Percentiles rank a stretch among this genome's conserved stretches.
Conservation (phyloP, 805 yeast species). For the Saccharomycopsis javanensis region DNA sequence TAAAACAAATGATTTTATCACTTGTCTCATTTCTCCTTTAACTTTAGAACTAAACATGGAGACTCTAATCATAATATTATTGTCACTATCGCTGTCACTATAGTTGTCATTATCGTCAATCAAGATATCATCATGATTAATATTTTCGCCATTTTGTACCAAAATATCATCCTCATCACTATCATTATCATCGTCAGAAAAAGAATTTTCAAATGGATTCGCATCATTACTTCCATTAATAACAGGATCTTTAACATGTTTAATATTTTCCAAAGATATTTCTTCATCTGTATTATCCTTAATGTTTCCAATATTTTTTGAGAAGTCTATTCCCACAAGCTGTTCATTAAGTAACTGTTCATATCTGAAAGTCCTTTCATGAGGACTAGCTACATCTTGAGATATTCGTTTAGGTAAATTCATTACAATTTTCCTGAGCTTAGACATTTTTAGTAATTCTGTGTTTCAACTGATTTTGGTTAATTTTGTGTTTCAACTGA, state of each 20-base stretch:
- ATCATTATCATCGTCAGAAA: conserved; percentile 1
- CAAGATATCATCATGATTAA: background rate
- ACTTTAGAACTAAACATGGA: conserved; percentile 13
- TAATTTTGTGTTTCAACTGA: no score
- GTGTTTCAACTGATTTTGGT: background rate
- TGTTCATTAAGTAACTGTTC: conserved; percentile 10
- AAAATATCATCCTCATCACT: background rate
- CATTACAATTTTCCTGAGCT: background rate
- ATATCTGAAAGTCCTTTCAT: conserved; percentile 3
- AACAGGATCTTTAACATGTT: background rate
- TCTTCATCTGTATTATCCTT: conserved; percentile 1
- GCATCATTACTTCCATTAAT: background rate
- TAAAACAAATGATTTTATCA: conserved; percentile 11
- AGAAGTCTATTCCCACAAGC: conserved; percentile 1
- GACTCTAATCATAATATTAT: conserved; percentile 4
- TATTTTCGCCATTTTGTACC: background rate
- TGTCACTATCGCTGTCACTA: background rate
- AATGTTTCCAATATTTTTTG: background rate
- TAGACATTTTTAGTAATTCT: background rate
- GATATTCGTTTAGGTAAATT: background rate
- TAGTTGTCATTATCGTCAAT: background rate
- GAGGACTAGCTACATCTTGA: background rate
- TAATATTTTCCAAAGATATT: background rate
- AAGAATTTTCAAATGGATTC: background rate
- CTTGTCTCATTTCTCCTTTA: conserved; percentile 7